Conservation (phyloP, 176 grass and related monocot species). For the Hyparrhenia diplandra region DNA sequence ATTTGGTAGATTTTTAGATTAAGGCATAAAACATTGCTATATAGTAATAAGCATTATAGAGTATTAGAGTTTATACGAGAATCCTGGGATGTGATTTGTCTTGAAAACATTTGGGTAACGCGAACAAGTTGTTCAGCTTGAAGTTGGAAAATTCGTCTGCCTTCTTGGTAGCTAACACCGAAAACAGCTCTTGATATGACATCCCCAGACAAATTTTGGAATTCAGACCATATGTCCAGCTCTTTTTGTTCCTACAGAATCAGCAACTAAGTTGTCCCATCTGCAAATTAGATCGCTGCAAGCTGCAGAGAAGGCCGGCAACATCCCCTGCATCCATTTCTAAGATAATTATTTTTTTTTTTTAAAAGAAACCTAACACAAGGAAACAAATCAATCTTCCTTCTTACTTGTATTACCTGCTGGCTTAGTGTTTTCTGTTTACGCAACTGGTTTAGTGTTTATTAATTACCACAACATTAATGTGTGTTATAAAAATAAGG, state of each 20-base stretch:
- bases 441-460: neutral
- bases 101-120: slow-evolving; percentile 22
- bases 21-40: too few species aligned
- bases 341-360: neutral
- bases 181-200: slow-evolving; percentile 64
- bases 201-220: slow-evolving; percentile 50
- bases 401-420: neutral
- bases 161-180: slow-evolving; percentile 39
- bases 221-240: slow-evolving; percentile 49
- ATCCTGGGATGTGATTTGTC: slow-evolving; percentile 40
- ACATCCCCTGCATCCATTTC: slow-evolving; percentile 39
- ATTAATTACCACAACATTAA: neutral
- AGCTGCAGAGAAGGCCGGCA: slow-evolving; percentile 40
- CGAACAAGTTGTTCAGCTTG: slow-evolving; percentile 42
- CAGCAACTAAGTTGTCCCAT: slow-evolving; percentile 38
- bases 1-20: too few species aligned
- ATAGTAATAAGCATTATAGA: neutral
- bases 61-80: slow-evolving; percentile 27
- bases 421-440: too few species aligned
- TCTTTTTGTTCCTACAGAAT: slow-evolving; percentile 20
- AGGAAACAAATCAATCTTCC: neutral
- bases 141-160: slow-evolving; percentile 43
- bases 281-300: slow-evolving; percentile 37
- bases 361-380: neutral
- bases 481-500: neutral